These are phyloP conservation scores for Daldinia eschscholtzii DNA, from an alignment of 2,329 filamentous ascomycete genomes.

Conservation along the genomic window DNA sequence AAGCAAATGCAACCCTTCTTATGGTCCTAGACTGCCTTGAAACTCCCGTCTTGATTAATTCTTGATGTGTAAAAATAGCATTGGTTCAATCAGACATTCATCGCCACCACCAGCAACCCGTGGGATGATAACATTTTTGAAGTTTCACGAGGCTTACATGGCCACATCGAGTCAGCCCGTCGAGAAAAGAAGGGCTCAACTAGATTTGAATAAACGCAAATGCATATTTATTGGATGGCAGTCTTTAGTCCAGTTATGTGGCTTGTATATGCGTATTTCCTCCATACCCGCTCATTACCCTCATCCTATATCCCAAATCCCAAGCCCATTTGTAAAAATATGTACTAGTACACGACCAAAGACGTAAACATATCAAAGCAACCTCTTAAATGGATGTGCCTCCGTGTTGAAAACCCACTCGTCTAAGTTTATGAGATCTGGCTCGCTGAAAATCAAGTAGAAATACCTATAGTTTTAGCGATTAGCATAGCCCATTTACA, in stretches of 20 bases:
- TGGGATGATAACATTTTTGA: too few relatives aligned
- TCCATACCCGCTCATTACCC: conserved; percentile 12
- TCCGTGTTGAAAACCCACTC: conserved; percentile 47
- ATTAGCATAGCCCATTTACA: conserved; percentile 12
- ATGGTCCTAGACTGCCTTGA: too few relatives aligned
- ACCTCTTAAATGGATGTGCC: conserved; percentile 43
- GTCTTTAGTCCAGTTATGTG: neutral
- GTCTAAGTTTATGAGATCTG: conserved; percentile 43
- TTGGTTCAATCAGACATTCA: too few relatives aligned
- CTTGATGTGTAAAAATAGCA: too few relatives aligned
- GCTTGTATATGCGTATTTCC: neutral
- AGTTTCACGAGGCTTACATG: neutral
- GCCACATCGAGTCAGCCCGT: neutral
- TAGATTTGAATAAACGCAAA: neutral
- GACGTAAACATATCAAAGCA: conserved; percentile 21
- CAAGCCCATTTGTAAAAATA: neutral
- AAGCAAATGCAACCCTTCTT: too few relatives aligned
- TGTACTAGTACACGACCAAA: neutral
- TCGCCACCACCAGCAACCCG: too few relatives aligned
- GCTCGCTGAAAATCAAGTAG: conserved; percentile 46
- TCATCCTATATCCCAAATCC: neutral
- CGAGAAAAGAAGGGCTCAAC: neutral
- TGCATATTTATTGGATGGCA: too few relatives aligned
- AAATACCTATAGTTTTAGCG: conserved; percentile 38
- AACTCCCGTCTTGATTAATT: too few relatives aligned